These are phyloP conservation scores for Capronia epimyces DNA, from an alignment of 2,329 filamentous ascomycete species.

Conservation along the genomic window DNA sequence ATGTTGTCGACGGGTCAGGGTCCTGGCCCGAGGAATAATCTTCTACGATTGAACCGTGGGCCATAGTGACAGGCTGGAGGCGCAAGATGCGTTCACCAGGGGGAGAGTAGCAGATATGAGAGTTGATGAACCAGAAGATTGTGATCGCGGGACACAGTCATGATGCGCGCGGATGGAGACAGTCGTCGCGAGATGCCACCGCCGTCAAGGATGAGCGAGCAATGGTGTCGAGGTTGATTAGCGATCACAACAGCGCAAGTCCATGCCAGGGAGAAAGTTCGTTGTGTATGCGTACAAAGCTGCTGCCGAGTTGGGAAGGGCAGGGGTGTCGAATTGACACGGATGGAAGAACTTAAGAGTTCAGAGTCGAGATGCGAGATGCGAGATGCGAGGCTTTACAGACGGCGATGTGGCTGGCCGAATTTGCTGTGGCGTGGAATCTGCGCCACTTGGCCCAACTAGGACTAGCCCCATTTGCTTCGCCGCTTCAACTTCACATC, in stretches of 20 bases:
- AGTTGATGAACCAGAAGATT: background rate
- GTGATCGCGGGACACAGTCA: background rate
- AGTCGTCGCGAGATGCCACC: background rate
- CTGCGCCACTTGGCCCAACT: background rate
- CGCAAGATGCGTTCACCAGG: background rate
- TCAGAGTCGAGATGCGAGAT: background rate
- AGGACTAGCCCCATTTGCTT: background rate
- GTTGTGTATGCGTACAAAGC: too few species aligned
- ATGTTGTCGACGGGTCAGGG: slow-evolving; percentile 34
- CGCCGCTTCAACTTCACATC: background rate
- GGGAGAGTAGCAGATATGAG: background rate
- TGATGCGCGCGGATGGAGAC: background rate
- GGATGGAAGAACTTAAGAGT: background rate
- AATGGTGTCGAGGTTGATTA: background rate
- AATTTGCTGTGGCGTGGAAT: background rate
- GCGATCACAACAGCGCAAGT: background rate
- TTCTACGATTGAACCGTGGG: slow-evolving; percentile 21
- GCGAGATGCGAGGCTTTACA: background rate
- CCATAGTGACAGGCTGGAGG: background rate
- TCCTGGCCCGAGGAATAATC: slow-evolving; percentile 18
- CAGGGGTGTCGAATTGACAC: background rate
- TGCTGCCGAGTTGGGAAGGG: background rate
- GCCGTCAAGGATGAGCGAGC: background rate
- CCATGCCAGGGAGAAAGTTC: too few species aligned
- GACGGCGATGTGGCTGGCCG: background rate